Conservation (phyloP, 2,329 filamentous ascomycete genomes). For the Lasiodiplodia hormozganensis region DNA sequence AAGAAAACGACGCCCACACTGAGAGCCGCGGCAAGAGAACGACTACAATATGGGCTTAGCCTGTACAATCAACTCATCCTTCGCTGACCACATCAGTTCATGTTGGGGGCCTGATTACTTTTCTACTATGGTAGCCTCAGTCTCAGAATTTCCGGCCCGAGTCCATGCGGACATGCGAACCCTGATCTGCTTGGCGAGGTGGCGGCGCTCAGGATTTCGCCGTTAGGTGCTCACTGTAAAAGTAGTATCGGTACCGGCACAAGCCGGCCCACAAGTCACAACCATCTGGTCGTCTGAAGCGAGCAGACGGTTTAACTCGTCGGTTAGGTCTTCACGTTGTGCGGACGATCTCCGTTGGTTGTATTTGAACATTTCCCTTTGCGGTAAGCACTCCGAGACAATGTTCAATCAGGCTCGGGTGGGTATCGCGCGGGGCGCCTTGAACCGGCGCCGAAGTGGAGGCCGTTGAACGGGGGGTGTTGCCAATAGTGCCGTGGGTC, state of each 20-base stretch:
- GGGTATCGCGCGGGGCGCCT: conserved; percentile 14
- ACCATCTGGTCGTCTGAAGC: not conserved
- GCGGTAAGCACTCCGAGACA: conserved; percentile 21
- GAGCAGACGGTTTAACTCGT: not conserved
- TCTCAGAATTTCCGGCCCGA: not conserved
- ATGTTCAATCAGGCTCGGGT: conserved; percentile 14
- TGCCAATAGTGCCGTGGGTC: conserved; percentile 1
- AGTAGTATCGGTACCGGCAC: not conserved
- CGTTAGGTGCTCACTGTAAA: not conserved
- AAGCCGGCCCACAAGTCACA: not conserved
- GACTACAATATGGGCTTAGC: not conserved
- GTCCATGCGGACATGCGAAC: conserved; percentile 7
- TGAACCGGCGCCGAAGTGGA: not conserved
- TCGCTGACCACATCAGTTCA: not conserved
- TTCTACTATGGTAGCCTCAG: not conserved
- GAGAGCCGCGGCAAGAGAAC: not conserved
- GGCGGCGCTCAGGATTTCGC: not conserved
- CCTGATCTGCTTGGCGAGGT: conserved; percentile 1
- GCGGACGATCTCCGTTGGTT: not conserved
- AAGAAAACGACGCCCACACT: not conserved
- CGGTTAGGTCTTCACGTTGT: not conserved
- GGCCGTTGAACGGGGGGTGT: not conserved
- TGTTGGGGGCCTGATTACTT: not conserved
- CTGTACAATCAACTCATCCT: not conserved
- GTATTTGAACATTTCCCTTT: conserved; percentile 7